These are phyloP conservation scores for Clavispora santaluciae DNA, from an alignment of 805 yeast genomes.

Conservation along the genomic window DNA sequence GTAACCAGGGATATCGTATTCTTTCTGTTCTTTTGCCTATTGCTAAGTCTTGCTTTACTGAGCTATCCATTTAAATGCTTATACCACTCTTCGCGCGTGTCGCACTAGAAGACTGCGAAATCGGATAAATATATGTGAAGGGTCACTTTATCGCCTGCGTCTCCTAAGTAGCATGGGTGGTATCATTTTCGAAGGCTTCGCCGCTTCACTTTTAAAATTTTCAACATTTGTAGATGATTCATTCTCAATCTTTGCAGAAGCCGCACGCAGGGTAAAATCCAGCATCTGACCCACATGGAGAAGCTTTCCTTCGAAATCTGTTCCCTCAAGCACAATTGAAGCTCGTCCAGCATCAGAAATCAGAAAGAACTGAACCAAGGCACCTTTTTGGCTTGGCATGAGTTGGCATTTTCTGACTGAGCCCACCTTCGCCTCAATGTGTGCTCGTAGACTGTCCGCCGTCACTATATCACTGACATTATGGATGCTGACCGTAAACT, in stretches of 20 bases:
- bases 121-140: neutral
- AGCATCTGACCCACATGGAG: conserved; percentile 9
- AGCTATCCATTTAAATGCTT: too few relatives aligned
- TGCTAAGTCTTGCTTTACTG: too few relatives aligned
- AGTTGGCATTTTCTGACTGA: conserved; percentile 40
- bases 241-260: too few relatives aligned
- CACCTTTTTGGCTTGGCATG: conserved; percentile 43
- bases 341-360: conserved; percentile 49
- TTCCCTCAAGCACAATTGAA: conserved; percentile 38
- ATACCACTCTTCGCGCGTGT: too few relatives aligned
- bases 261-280: conserved; percentile 10
- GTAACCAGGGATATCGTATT: too few relatives aligned
- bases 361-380: conserved; percentile 44
- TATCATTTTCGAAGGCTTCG: conserved; percentile 12
- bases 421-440: conserved; percentile 24
- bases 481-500: conserved; percentile 16
- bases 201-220: too few relatives aligned
- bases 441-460: conserved; percentile 25
- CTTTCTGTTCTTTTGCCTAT: too few relatives aligned
- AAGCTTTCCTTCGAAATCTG: conserved; percentile 28
- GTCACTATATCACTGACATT: conserved; percentile 33
- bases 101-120: neutral
- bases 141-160: conserved; percentile 1
- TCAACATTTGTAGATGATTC: too few relatives aligned
- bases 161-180: conserved; percentile 14